A percentile compares a stretch with the other conserved stretches of the same genome.
phyloP scores from a whole-genome alignment of 2,329 filamentous ascomycete species.

The Zasmidium citrigriseum region DNA sequence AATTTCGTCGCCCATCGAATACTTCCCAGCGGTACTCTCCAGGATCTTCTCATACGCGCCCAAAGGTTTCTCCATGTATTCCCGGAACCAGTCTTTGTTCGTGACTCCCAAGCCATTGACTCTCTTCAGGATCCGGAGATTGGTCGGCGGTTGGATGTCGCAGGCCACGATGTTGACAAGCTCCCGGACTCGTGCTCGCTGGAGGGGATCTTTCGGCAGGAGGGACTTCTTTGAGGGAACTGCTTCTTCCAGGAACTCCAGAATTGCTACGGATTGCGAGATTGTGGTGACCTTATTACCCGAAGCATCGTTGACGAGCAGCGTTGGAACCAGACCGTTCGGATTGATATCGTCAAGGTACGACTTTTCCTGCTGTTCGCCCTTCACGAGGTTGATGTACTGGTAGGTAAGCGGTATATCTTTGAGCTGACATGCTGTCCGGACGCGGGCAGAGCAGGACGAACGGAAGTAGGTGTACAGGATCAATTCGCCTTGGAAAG shows the following conservation, averaged over 20 bases:
- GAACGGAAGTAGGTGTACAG: conserved; percentile 11
- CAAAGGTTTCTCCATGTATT: conserved; percentile 1
- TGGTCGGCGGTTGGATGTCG: conserved; percentile 64
- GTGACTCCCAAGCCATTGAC: conserved; percentile 6
- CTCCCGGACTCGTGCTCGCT: conserved; percentile 55
- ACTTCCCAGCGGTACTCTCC: conserved; percentile 2
- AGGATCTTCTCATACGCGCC: conserved; percentile 3
- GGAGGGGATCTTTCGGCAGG: conserved; percentile 49
- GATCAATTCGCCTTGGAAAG: neutral
- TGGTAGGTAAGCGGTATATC: conserved; percentile 1
- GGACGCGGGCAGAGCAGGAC: conserved; percentile 11
- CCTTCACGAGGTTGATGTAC: conserved; percentile 1
- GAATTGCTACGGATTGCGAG: conserved; percentile 57
- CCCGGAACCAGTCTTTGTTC: conserved; percentile 2
- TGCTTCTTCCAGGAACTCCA: conserved; percentile 64
- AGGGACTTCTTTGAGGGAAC: conserved; percentile 45
- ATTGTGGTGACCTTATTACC: conserved; percentile 7
- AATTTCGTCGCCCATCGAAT: conserved; percentile 6
- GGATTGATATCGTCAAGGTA: conserved; percentile 6
- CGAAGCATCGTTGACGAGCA: neutral
- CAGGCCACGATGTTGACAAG: conserved; percentile 56
- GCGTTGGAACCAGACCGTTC: conserved; percentile 6
- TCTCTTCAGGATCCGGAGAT: conserved; percentile 54
- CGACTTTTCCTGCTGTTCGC: neutral
- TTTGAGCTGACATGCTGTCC: conserved; percentile 9